phyloP scores from a whole-genome alignment of 2,329 filamentous ascomycete genomes.

The Colletotrichum chlorophyti region DNA sequence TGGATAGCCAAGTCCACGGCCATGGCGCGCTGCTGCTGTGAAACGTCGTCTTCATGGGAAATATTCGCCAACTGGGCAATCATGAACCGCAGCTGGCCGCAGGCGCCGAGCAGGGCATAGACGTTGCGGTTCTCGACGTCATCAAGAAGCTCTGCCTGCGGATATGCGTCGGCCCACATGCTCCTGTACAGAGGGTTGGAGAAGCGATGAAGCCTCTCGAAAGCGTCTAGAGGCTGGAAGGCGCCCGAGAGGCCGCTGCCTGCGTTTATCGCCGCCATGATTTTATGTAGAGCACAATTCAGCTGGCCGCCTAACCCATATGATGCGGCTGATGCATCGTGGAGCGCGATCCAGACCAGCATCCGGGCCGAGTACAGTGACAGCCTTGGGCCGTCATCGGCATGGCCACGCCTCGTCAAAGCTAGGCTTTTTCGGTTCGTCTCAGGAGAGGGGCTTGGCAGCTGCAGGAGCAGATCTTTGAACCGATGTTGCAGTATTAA shows the following conservation, averaged over 20 bases:
- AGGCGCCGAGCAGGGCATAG: conserved; percentile 38
- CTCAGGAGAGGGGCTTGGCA: conserved; percentile 15
- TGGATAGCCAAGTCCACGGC: conserved; percentile 32
- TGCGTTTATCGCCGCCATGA: conserved; percentile 13
- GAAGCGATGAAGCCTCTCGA: conserved; percentile 39
- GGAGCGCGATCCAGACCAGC: conserved; percentile 40
- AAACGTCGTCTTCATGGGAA: conserved; percentile 30
- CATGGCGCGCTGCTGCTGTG: conserved; percentile 29
- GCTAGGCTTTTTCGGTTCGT: conserved; percentile 24
- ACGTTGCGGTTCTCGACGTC: conserved; percentile 43
- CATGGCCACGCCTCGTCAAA: conserved; percentile 2
- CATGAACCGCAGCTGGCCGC: conserved; percentile 39
- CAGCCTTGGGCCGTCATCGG: conserved; percentile 22
- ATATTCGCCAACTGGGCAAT: conserved; percentile 36
- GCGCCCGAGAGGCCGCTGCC: conserved; percentile 4
- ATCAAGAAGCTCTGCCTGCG: conserved; percentile 41
- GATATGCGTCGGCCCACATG: conserved; percentile 42
- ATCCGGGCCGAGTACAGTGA: conserved; percentile 42
- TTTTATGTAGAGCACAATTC: conserved; percentile 34
- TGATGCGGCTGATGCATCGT: conserved; percentile 38
- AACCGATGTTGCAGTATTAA: conserved; percentile 38
- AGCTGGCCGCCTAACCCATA: conserved; percentile 42
- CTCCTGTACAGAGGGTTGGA: conserved; percentile 41
- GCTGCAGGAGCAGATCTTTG: conserved; percentile 18
- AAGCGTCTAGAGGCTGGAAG: conserved; percentile 29